Evolutionary conservation across 2,329 filamentous ascomycete species (phyloP).

Genomic region (Daldinia sp.): DNA sequence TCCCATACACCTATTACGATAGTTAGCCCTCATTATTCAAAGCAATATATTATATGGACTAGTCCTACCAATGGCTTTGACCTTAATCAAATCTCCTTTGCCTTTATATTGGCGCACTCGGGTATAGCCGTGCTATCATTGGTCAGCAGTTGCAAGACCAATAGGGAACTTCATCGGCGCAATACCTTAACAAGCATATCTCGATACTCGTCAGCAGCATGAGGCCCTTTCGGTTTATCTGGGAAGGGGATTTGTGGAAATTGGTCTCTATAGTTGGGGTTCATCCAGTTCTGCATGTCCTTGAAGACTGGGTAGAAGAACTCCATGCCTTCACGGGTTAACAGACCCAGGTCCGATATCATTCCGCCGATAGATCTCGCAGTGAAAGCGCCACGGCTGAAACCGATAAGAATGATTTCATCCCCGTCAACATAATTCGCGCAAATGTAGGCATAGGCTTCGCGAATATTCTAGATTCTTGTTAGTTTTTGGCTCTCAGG

Average conservation of each 20-base stretch:
- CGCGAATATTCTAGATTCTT: slow-evolving; percentile 61
- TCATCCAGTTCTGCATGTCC: slow-evolving; percentile 67
- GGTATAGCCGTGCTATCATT: slow-evolving; percentile 52
- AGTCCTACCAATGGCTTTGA: slow-evolving; percentile 58
- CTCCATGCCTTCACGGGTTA: slow-evolving; percentile 66
- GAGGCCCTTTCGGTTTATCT: slow-evolving; percentile 61
- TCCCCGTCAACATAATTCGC: slow-evolving; percentile 71
- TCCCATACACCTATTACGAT: slow-evolving; percentile 60
- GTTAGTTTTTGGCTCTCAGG: slow-evolving; percentile 25
- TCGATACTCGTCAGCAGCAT: slow-evolving; percentile 59
- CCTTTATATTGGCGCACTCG: slow-evolving; percentile 56
- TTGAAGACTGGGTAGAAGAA: slow-evolving; percentile 68
- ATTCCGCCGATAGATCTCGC: slow-evolving; percentile 68
- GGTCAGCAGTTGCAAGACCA: slow-evolving; percentile 24
- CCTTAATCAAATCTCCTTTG: slow-evolving; percentile 58
- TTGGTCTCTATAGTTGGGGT: slow-evolving; percentile 59
- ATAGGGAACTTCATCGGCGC: not conserved
- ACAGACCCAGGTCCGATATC: slow-evolving; percentile 63
- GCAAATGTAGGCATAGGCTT: slow-evolving; percentile 72
- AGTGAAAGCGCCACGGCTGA: slow-evolving; percentile 70
- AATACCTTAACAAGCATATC: slow-evolving; percentile 58
- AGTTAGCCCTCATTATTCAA: slow-evolving; percentile 23
- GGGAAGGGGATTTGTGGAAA: slow-evolving; percentile 62
- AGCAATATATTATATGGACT: not conserved
- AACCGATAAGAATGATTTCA: slow-evolving; percentile 68